Conservation (phyloP, 306 rosid genomes). For the Malus orientalis region DNA sequence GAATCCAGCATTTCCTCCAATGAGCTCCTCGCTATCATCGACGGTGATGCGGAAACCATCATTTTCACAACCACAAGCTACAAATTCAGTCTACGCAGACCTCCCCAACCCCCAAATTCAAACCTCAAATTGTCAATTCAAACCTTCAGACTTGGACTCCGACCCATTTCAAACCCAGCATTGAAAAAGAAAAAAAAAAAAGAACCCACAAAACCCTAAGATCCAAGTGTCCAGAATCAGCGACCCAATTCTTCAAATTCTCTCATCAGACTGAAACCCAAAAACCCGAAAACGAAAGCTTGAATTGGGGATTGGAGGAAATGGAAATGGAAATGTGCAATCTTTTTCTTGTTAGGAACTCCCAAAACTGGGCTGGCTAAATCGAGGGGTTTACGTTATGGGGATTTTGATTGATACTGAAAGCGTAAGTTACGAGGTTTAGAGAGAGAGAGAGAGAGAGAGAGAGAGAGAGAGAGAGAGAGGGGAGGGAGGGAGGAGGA, state of each 20-base stretch:
- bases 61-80: slow-evolving; percentile 12
- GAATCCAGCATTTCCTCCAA: slow-evolving; percentile 95
- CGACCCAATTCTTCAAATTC: slow-evolving; percentile 1
- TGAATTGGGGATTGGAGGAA: not conserved
- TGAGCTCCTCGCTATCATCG: slow-evolving; percentile 69
- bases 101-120: slow-evolving; percentile 9
- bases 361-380: slow-evolving; percentile 33
- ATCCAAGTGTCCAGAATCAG: not conserved
- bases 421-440: slow-evolving; percentile 42
- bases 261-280: not conserved
- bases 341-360: slow-evolving; percentile 4
- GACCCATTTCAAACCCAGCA: not conserved
- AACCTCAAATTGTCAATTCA: slow-evolving; percentile 17
- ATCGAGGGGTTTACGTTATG: slow-evolving; percentile 24
- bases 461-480: slow-evolving; percentile 1
- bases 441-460: not conserved
- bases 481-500: not conserved
- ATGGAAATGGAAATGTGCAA: not conserved
- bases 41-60: slow-evolving; percentile 64
- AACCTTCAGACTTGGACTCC: slow-evolving; percentile 4
- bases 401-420: slow-evolving; percentile 24
- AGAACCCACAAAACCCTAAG: slow-evolving; percentile 24
- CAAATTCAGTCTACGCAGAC: slow-evolving; percentile 7
- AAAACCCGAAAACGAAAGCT: not conserved
- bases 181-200: not conserved